phyloP scores from a whole-genome alignment of 148 eudicot species.

The Euryodendron excelsum region DNA sequence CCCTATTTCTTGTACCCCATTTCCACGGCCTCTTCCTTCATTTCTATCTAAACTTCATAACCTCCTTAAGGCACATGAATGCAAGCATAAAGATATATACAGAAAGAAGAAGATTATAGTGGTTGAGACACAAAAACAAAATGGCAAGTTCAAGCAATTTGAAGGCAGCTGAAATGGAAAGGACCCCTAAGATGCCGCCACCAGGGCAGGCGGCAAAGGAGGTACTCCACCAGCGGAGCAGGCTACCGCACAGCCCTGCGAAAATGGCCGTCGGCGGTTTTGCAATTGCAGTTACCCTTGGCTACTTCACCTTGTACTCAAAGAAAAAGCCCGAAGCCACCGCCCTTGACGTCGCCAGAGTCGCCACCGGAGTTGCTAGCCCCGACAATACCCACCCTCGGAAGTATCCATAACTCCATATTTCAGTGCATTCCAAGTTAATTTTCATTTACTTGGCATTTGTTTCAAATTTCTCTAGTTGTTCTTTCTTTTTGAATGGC shows the following conservation, averaged over 20 bases:
- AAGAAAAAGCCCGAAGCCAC: constrained; percentile 70
- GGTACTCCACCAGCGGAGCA: constrained; percentile 53
- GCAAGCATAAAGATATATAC: not conserved
- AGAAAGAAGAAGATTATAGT: not conserved
- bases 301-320: constrained; percentile 48
- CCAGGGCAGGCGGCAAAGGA: constrained; percentile 34
- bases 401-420: too few species aligned
- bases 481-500: too few species aligned
- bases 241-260: constrained; percentile 30
- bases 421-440: too few species aligned
- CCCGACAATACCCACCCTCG: constrained; percentile 42
- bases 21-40: not conserved
- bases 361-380: constrained; percentile 38
- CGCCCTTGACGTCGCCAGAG: constrained; percentile 63
- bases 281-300: constrained; percentile 34
- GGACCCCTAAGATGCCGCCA: constrained; percentile 28
- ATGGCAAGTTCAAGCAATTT: constrained; percentile 10
- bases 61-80: not conserved
- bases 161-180: not conserved
- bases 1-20: constrained; percentile 9
- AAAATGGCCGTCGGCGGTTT: constrained; percentile 48
- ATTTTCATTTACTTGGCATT: too few species aligned
- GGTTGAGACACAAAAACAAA: not conserved
- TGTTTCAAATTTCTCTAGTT: too few species aligned
- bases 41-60: not conserved